phyloP scores from a whole-genome alignment of 2,329 filamentous ascomycete species.

The Rutstroemia sp. region DNA sequence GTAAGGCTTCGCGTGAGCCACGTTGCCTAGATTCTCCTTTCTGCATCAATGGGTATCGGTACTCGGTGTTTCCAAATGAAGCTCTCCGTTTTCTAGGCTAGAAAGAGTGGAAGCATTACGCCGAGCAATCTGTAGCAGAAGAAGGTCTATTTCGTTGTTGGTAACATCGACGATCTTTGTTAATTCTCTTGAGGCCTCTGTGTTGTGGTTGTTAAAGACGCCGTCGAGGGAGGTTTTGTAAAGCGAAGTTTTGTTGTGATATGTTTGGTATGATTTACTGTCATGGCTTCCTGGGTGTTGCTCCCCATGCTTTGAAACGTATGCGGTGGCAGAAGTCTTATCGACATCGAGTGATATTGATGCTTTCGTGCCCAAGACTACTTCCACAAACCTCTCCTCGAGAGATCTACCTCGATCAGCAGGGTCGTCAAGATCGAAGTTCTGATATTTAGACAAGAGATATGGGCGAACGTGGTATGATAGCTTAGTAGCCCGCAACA shows the following conservation, averaged over 20 bases:
- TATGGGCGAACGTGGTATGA: too few species aligned
- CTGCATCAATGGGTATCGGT: too few species aligned
- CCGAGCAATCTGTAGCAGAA: not conserved
- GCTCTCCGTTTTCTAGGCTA: too few species aligned
- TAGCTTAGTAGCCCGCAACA: constrained; percentile 26
- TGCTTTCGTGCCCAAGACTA: constrained; percentile 14
- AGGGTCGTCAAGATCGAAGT: constrained; percentile 27
- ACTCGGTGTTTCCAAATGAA: too few species aligned
- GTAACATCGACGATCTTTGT: constrained; percentile 28
- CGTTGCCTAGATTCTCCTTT: too few species aligned
- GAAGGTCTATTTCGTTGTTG: constrained; percentile 24
- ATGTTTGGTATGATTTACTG: constrained; percentile 24
- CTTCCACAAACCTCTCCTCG: constrained; percentile 30
- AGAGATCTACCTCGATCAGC: constrained; percentile 19
- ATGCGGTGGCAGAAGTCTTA: too few species aligned
- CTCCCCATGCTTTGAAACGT: too few species aligned
- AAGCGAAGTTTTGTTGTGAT: constrained; percentile 26
- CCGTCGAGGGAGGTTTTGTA: constrained; percentile 29
- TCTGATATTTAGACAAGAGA: not conserved
- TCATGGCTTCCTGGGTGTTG: constrained; percentile 18
- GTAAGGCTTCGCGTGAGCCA: too few species aligned
- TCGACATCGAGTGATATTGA: too few species aligned
- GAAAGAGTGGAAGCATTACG: too few species aligned
- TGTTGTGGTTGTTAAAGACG: constrained; percentile 28
- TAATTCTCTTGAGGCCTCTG: constrained; percentile 24